Evolutionary conservation across 179 eudicot genomes (phyloP).

Genomic region (Corrigiola litoralis): DNA sequence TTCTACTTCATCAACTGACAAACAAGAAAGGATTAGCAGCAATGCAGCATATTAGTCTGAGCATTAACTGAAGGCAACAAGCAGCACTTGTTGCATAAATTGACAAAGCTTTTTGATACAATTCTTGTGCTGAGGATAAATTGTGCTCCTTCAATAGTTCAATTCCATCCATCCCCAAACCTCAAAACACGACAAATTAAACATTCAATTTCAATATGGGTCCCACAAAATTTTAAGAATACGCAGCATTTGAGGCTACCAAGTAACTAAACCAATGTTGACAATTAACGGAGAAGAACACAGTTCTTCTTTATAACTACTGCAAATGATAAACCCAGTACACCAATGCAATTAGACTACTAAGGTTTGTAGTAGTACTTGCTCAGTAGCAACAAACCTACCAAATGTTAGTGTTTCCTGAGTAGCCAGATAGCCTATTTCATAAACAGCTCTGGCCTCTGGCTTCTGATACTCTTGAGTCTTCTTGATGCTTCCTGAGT

Average conservation of each 20-base stretch:
- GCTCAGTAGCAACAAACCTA: slow-evolving; percentile 44
- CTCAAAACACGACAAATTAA: slow-evolving; percentile 34
- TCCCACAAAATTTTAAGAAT: too few relatives aligned
- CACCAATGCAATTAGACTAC: too few relatives aligned
- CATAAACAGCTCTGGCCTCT: slow-evolving; percentile 79
- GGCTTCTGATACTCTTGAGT: slow-evolving; percentile 68
- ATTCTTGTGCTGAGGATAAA: slow-evolving; percentile 63
- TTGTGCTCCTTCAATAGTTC: slow-evolving; percentile 99
- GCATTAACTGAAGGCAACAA: slow-evolving; percentile 82
- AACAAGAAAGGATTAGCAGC: too few relatives aligned
- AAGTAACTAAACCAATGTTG: too few relatives aligned
- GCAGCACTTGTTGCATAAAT: slow-evolving; percentile 84
- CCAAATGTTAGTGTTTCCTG: slow-evolving; percentile 93
- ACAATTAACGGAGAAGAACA: too few relatives aligned
- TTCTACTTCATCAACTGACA: too few relatives aligned
- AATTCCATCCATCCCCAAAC: slow-evolving; percentile 99
- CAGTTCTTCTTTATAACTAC: too few relatives aligned
- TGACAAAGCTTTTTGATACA: slow-evolving; percentile 71
- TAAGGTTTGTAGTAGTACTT: too few relatives aligned
- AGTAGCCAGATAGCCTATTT: slow-evolving; percentile 93
- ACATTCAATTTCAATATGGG: background rate
- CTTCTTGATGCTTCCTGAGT: slow-evolving; percentile 86
- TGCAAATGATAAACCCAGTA: too few relatives aligned
- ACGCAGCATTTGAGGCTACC: too few relatives aligned
- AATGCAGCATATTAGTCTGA: background rate